Percentiles rank a stretch among this genome's conserved stretches.
These are phyloP conservation scores for Ophiorrhiza pumila DNA, from an alignment of 257 asterid genomes.

Conservation along the genomic window DNA sequence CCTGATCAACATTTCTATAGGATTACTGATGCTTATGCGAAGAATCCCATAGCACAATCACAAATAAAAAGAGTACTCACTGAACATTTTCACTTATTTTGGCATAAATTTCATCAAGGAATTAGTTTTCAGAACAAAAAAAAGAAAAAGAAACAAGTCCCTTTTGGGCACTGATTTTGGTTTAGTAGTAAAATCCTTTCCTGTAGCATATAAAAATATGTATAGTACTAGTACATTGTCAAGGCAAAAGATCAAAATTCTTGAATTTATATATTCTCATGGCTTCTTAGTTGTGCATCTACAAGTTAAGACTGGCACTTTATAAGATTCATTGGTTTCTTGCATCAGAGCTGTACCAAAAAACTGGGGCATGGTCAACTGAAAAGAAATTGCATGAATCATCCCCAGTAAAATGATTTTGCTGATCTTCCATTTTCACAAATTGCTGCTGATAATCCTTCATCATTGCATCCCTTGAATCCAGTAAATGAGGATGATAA, in stretches of 20 bases:
- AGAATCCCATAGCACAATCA: too few relatives aligned
- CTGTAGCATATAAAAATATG: not conserved
- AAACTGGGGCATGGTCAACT: conserved; percentile 34
- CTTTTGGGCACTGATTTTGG: not conserved
- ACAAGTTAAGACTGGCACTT: conserved; percentile 3
- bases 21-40: too few relatives aligned
- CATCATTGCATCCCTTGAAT: conserved; percentile 17
- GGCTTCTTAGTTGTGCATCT: not conserved
- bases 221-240: not conserved
- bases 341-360: conserved; percentile 29
- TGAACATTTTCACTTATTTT: not conserved
- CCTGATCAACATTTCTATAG: too few relatives aligned
- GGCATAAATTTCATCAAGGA: not conserved
- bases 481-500: conserved; percentile 27
- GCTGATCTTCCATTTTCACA: conserved; percentile 28
- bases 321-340: conserved; percentile 17
- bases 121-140: not conserved
- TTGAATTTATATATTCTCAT: not conserved
- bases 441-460: conserved; percentile 14
- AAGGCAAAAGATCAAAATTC: not conserved
- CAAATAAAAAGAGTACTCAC: too few relatives aligned
- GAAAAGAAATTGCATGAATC: conserved; percentile 32
- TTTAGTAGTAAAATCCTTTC: not conserved
- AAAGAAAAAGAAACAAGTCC: not conserved
- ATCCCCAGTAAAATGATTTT: conserved; percentile 20